phyloP scores from a whole-genome alignment of 345 rosid genomes.

The Corchorus olitorius region DNA sequence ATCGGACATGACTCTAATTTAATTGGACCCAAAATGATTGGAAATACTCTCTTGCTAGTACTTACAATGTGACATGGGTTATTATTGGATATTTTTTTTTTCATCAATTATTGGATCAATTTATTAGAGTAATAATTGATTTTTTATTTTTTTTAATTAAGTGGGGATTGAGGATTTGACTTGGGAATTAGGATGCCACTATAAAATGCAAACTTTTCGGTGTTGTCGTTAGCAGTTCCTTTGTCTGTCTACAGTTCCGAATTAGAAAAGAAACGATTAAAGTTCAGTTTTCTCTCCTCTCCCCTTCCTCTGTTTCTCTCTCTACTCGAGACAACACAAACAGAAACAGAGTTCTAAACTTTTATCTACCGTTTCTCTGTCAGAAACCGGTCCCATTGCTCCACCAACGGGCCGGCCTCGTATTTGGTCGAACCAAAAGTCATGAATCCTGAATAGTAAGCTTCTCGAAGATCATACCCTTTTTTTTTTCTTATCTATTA shows the following conservation, averaged over 20 bases:
- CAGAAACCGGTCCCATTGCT: conserved; percentile 23
- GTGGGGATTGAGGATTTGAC: background rate
- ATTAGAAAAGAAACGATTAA: background rate
- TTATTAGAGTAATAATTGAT: too few relatives aligned
- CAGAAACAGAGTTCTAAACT: background rate
- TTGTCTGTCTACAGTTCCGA: background rate
- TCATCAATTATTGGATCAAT: too few relatives aligned
- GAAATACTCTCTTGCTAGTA: too few relatives aligned
- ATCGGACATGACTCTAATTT: too few relatives aligned
- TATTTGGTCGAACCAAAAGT: conserved; percentile 24
- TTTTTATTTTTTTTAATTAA: too few relatives aligned
- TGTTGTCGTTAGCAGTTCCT: background rate
- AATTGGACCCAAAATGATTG: too few relatives aligned
- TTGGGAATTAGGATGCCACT: background rate
- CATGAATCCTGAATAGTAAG: conserved; percentile 56
- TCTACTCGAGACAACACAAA: background rate
- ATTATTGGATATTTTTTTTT: too few relatives aligned
- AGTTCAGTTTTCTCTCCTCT: background rate
- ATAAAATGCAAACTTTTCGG: conserved; percentile 1
- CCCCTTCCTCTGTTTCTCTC: background rate
- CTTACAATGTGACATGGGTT: too few relatives aligned
- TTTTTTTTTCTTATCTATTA: background rate
- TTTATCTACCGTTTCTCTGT: background rate
- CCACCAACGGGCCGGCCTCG: conserved; percentile 33
- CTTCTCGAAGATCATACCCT: background rate